Evolutionary conservation across 108 stramenopile genomes (phyloP).

Genomic region (Fistulifera pelliculosa): DNA sequence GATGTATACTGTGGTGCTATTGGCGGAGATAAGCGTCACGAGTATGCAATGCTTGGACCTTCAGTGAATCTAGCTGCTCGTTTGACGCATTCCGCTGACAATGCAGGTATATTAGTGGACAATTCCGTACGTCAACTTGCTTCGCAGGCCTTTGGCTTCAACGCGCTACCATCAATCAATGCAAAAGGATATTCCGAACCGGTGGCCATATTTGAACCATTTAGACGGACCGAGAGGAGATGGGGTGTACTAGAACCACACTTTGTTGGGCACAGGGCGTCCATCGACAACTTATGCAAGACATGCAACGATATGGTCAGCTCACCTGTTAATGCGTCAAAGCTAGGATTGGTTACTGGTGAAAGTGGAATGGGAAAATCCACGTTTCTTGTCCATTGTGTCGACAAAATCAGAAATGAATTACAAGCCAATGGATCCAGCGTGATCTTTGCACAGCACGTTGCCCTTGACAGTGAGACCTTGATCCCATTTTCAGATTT

Average conservation of each 20-base stretch:
- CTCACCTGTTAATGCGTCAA: conserved; percentile 8
- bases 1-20: conserved; percentile 70
- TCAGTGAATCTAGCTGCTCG: conserved; percentile 73
- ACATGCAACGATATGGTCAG: conserved; percentile 29
- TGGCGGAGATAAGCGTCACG: conserved; percentile 57
- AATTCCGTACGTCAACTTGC: conserved; percentile 42
- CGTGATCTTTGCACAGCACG: no score
- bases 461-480: no score
- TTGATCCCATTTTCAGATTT: no score
- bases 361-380: conserved; percentile 59
- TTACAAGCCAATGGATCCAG: no score
- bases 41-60: conserved; percentile 60
- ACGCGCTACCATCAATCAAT: conserved; percentile 43
- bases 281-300: conserved; percentile 37
- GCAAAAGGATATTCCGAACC: conserved; percentile 67
- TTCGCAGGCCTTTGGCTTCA: conserved; percentile 35
- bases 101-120: conserved; percentile 65
- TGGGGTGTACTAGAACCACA: conserved; percentile 32
- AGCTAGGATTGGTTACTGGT: conserved; percentile 29
- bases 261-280: conserved; percentile 49
- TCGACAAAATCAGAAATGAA: conserved; percentile 29
- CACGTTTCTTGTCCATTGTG: conserved; percentile 36
- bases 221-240: conserved; percentile 27
- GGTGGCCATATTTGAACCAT: conserved; percentile 63
- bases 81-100: conserved; percentile 40